Percentiles rank a stretch among this genome's conserved stretches.
Evolutionary conservation across 768 basidiomycete genomes (phyloP).

Genomic region (Phylloporus arenicola): DNA sequence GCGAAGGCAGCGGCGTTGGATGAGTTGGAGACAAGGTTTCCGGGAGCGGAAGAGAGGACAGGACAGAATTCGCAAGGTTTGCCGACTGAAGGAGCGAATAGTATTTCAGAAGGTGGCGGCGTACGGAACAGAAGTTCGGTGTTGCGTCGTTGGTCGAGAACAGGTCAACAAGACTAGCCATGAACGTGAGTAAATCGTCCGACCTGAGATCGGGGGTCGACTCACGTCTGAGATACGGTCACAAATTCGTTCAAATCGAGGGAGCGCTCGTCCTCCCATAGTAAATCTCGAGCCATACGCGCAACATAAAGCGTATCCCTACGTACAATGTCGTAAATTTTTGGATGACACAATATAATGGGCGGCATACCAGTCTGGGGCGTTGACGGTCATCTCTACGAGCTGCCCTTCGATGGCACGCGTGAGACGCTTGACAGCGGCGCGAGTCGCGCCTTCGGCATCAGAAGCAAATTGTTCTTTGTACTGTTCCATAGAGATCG

Average conservation of each 20-base stretch:
- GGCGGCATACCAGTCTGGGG: constrained; percentile 79
- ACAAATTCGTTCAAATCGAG: constrained; percentile 82
- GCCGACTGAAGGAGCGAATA: constrained; percentile 81
- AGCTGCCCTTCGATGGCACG: constrained; percentile 66
- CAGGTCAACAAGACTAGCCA: constrained; percentile 76
- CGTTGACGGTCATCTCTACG: constrained; percentile 77
- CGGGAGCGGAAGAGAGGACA: constrained; percentile 82
- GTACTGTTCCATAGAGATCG: constrained; percentile 72
- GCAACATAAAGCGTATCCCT: constrained; percentile 91
- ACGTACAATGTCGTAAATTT: constrained; percentile 18
- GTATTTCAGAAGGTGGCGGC: constrained; percentile 75
- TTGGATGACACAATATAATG: constrained; percentile 8
- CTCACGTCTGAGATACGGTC: constrained; percentile 85
- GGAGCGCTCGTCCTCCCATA: constrained; percentile 81
- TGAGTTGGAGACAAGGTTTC: constrained; percentile 73
- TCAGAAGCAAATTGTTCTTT: constrained; percentile 71
- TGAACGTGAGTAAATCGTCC: constrained; percentile 21
- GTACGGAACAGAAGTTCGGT: constrained; percentile 54
- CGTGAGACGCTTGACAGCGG: constrained; percentile 85
- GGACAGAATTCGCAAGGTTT: constrained; percentile 76
- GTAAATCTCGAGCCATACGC: constrained; percentile 85
- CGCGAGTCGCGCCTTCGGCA: constrained; percentile 61
- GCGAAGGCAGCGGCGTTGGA: constrained; percentile 69
- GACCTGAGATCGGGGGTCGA: constrained; percentile 19
- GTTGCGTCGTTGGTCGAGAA: constrained; percentile 67